These are phyloP conservation scores for Fennellomyces sp. DNA, from an alignment of 371 early-diverging fungal genomes.

Conservation along the genomic window DNA sequence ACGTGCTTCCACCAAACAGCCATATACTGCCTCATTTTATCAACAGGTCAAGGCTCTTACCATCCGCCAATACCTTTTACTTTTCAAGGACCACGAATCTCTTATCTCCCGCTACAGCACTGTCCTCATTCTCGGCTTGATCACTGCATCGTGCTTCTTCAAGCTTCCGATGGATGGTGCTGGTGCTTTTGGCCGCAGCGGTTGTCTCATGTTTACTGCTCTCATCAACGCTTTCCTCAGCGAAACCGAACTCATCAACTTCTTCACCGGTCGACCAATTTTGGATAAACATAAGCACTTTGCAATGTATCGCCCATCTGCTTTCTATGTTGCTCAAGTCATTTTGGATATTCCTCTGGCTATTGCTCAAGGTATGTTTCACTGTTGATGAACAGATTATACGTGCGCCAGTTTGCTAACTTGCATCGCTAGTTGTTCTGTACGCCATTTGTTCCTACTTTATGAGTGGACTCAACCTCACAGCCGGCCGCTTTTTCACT, in stretches of 20 bases:
- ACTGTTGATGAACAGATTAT: constrained; percentile 2
- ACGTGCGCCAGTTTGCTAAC: background rate
- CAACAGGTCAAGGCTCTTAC: constrained; percentile 51
- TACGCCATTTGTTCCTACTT: constrained; percentile 41
- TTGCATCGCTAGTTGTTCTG: constrained; percentile 5
- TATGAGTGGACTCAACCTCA: constrained; percentile 48
- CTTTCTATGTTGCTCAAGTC: constrained; percentile 62
- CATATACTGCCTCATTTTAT: constrained; percentile 51
- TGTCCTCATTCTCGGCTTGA: constrained; percentile 60
- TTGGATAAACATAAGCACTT: too few relatives aligned
- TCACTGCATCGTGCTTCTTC: constrained; percentile 70
- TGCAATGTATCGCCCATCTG: constrained; percentile 68
- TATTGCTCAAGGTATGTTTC: constrained; percentile 36
- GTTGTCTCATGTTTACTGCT: constrained; percentile 56
- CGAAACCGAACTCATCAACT: constrained; percentile 53
- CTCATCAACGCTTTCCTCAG: constrained; percentile 60
- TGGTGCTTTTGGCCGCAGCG: constrained; percentile 73
- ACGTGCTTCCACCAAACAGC: constrained; percentile 33
- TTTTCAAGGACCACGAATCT: constrained; percentile 43
- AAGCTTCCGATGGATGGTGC: constrained; percentile 45
- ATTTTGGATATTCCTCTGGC: constrained; percentile 40
- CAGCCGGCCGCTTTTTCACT: constrained; percentile 47
- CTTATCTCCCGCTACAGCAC: constrained; percentile 55
- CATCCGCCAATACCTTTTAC: constrained; percentile 50
- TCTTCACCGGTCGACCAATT: constrained; percentile 59